phyloP scores from a whole-genome alignment of 2,329 filamentous ascomycete genomes.

The Fusarium burgessii region DNA sequence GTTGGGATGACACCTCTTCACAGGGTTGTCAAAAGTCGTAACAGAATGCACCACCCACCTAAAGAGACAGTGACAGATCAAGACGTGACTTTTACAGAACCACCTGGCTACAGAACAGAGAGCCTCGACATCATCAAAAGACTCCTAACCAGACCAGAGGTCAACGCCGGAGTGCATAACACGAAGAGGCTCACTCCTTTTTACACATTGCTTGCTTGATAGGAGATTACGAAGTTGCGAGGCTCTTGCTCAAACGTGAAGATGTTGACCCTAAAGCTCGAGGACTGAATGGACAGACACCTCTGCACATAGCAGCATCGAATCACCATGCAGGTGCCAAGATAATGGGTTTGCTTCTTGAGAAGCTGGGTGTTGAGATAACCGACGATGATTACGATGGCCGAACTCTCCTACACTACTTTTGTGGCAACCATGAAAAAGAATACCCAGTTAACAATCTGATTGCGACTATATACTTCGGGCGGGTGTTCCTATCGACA shows the following conservation, averaged over 20 bases:
- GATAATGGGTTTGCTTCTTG: constrained; percentile 7
- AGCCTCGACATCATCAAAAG: constrained; percentile 10
- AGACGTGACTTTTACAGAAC: background rate
- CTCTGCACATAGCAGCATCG: constrained; percentile 14
- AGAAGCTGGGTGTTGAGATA: background rate
- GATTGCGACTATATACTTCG: background rate
- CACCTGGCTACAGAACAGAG: background rate
- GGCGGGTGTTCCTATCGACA: constrained; percentile 3
- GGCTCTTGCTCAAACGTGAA: constrained; percentile 6
- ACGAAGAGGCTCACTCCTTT: background rate
- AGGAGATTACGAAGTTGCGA: background rate
- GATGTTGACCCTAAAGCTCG: constrained; percentile 3
- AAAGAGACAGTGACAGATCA: background rate
- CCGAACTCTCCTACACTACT: constrained; percentile 7
- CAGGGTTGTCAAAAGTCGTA: constrained; percentile 6
- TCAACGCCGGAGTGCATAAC: background rate
- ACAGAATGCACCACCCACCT: background rate
- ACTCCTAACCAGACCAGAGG: background rate
- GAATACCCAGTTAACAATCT: background rate
- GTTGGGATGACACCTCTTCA: background rate
- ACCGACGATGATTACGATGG: background rate
- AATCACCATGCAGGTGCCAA: background rate
- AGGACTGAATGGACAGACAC: background rate
- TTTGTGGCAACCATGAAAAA: background rate
- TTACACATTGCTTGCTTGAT: constrained; percentile 6